phyloP scores from a whole-genome alignment of 169 alveolate species.

The Babesia caballi region DNA sequence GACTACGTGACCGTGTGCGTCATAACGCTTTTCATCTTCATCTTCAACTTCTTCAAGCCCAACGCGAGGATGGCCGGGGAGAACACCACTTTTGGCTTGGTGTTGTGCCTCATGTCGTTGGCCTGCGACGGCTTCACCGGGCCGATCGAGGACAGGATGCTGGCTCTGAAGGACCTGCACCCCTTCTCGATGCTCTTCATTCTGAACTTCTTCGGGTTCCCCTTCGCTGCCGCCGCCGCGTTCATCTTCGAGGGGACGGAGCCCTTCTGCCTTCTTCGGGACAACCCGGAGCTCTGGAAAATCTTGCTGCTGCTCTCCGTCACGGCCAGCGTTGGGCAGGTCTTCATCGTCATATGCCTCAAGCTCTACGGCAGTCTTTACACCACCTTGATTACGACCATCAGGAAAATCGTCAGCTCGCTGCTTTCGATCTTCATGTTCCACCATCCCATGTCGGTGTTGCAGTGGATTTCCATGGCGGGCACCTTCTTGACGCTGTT shows the following conservation, averaged over 20 bases:
- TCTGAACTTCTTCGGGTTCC: slow-evolving; percentile 78
- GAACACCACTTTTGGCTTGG: slow-evolving; percentile 79
- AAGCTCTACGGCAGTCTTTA: slow-evolving; percentile 85
- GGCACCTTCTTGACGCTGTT: slow-evolving; percentile 77
- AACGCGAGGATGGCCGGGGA: slow-evolving; percentile 55
- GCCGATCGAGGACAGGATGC: slow-evolving; percentile 86
- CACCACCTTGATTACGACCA: slow-evolving; percentile 84
- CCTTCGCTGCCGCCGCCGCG: slow-evolving; percentile 66
- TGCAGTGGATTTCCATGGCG: slow-evolving; percentile 83
- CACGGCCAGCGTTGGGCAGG: slow-evolving; percentile 85
- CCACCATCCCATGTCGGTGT: slow-evolving; percentile 75
- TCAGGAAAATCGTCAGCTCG: slow-evolving; percentile 84
- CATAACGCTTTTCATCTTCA: slow-evolving; percentile 79
- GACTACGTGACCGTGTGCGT: slow-evolving; percentile 83
- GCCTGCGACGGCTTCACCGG: slow-evolving; percentile 89
- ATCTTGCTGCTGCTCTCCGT: slow-evolving; percentile 70
- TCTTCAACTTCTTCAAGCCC: slow-evolving; percentile 77
- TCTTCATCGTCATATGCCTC: slow-evolving; percentile 82
- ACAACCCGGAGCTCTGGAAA: slow-evolving; percentile 52
- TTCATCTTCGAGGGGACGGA: slow-evolving; percentile 76
- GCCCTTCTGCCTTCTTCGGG: slow-evolving; percentile 68
- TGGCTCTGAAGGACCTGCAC: slow-evolving; percentile 73
- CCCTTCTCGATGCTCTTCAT: slow-evolving; percentile 82
- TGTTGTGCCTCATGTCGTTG: slow-evolving; percentile 77
- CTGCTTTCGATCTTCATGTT: slow-evolving; percentile 81